Base-by-base conservation (phyloP, 2,329 filamentous ascomycete species). In the Bipolaris zeicola region DNA sequence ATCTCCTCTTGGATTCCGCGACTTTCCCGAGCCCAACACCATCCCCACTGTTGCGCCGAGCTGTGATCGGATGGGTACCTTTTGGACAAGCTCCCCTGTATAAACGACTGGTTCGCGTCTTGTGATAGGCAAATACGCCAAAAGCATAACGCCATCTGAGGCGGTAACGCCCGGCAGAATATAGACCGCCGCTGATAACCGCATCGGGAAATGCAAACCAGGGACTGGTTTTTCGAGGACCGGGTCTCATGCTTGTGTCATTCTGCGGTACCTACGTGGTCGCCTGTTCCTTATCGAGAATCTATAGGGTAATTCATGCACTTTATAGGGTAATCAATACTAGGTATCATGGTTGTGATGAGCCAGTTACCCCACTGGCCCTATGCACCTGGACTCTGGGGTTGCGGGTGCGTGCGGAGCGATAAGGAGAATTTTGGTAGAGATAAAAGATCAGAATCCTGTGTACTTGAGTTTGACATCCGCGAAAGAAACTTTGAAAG, bases 321-420 rank as follows among this genome's bases (percentile, higher is more conserved):
- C 61, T 55, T 64, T 73, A 74, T 73, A 71, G 70, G 71, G 71
- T 74, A 74, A 74, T 71, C 53, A 60, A 69, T 67, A 68, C 63
- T 50, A 60, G 51, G 53, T 56, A 56, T 57, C 57, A 34, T 57
- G 52, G 41, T 52, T 52, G 54, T 44, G 57, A 45, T 62, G 53
- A 51, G 51, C 50, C 38, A 24, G 20, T 45, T 53, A 51, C 53
- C 62, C 58, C 56, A 55, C 61, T 57, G 58, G 54, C 55, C 48
- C 31, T 11, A 47, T 43, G 57, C 11, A 47, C 50, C 42, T 49
- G 44, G 31, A 51, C 26, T 58, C 63, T 63, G 54, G 60, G 53
- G 56, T 59, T 45, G 44, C 65, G 65, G 63, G 61, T 63, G 56
- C 44, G 52, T 60, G 65, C 61, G 64, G 65, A 64, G 61, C 61